phyloP scores from a whole-genome alignment of 345 rosid genomes.

The Mallotus nudiflorus region DNA sequence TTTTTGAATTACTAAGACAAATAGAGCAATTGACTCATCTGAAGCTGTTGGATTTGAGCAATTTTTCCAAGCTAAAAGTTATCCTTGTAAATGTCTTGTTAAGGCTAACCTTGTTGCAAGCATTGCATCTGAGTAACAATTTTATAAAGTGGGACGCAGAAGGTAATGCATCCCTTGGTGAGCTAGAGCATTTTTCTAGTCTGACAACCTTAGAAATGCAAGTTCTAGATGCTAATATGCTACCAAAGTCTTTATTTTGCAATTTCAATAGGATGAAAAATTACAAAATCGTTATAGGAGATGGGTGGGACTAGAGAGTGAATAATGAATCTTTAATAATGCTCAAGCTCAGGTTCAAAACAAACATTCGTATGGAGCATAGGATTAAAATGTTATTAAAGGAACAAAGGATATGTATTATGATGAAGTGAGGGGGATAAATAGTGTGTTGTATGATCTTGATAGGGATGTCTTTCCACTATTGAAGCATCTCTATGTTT shows the following conservation, averaged over 20 bases:
- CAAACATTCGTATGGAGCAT: constrained; percentile 5
- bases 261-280: background rate
- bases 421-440: background rate
- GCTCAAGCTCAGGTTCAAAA: too few species aligned
- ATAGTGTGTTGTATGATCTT: background rate
- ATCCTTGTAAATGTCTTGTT: constrained; percentile 33
- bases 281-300: constrained; percentile 25
- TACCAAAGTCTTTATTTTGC: constrained; percentile 6
- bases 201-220: too few species aligned
- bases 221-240: background rate
- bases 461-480: background rate
- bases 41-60: constrained; percentile 25
- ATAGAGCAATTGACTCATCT: constrained; percentile 23
- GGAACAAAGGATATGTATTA: background rate
- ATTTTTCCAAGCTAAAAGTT: constrained; percentile 19
- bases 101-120: constrained; percentile 30
- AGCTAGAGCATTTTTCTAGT: too few species aligned
- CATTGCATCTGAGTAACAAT: too few species aligned
- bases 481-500: background rate
- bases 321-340: constrained; percentile 1
- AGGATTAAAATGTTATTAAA: background rate
- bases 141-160: too few species aligned
- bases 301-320: constrained; percentile 11
- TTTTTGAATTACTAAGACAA: constrained; percentile 25
- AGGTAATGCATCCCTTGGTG: too few species aligned